Evolutionary conservation across 306 rosid genomes (phyloP).

Genomic region (peach (Prunus persica)): Prunus_persica_NCBIv2 NC_034014.1:5946501-5947000

Average conservation of each 20-base stretch:
- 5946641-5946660: conserved; percentile 92
- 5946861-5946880: conserved; percentile 57
- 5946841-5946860: conserved; percentile 66
- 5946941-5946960: conserved; percentile 62
- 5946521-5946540: conserved; percentile 35
- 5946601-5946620: conserved; percentile 57
- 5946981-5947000: conserved; percentile 77
- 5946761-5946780: conserved; percentile 44
- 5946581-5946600: conserved; percentile 47
- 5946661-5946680: conserved; percentile 80
- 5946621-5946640: conserved; percentile 55
- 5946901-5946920: conserved; percentile 71
- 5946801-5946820: conserved; percentile 48
- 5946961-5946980: conserved; percentile 65
- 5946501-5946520: conserved; percentile 45
- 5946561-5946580: conserved; percentile 34
- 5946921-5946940: conserved; percentile 56
- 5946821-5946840: conserved; percentile 41
- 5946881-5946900: conserved; percentile 76
- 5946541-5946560: conserved; percentile 55
- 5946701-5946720: conserved; percentile 15
- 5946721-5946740: conserved; percentile 45
- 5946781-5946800: conserved; percentile 42
- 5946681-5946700: conserved; percentile 59
- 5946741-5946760: conserved; percentile 57